Evolutionary conservation across 116 monocot species (phyloP).

Genomic region (Zostera marina): DNA sequence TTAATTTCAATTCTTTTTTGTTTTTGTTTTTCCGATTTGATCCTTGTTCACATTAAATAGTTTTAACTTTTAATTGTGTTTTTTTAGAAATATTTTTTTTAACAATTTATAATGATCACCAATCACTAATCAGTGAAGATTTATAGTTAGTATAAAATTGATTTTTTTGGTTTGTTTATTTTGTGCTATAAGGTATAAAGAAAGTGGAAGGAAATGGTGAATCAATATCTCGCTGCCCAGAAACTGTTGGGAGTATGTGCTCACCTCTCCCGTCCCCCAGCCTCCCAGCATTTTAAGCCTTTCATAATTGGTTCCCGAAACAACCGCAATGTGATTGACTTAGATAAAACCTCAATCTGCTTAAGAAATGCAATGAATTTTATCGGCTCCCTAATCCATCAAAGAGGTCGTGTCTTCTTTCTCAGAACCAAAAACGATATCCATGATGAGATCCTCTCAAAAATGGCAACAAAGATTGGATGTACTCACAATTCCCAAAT

Average conservation of each 20-base stretch:
- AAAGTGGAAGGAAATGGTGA: slow-evolving; percentile 3
- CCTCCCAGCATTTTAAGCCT: slow-evolving; percentile 5
- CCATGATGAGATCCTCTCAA: slow-evolving; percentile 4
- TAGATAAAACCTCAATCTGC: slow-evolving; percentile 7
- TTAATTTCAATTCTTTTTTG: too few relatives aligned
- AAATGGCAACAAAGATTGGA: slow-evolving; percentile 6
- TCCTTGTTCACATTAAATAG: too few relatives aligned
- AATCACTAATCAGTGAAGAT: too few relatives aligned
- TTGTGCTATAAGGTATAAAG: neutral
- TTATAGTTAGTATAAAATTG: too few relatives aligned
- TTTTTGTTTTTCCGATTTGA: too few relatives aligned
- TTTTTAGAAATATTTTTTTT: too few relatives aligned
- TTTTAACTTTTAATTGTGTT: too few relatives aligned
- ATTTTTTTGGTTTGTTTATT: too few relatives aligned
- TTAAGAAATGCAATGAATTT: slow-evolving; percentile 6
- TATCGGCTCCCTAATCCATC: neutral
- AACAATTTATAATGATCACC: too few relatives aligned
- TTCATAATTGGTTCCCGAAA: slow-evolving; percentile 7
- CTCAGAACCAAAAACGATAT: slow-evolving; percentile 4
- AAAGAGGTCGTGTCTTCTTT: slow-evolving; percentile 8
- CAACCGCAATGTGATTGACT: neutral
- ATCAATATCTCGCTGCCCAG: slow-evolving; percentile 4
- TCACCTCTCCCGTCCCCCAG: slow-evolving; percentile 6
- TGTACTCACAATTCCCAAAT: slow-evolving; percentile 11
- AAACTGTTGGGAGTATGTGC: neutral